These are phyloP conservation scores for Leccinum pachyderme DNA, from an alignment of 1,284 basidiomycete species.

Conservation along the genomic window DNA sequence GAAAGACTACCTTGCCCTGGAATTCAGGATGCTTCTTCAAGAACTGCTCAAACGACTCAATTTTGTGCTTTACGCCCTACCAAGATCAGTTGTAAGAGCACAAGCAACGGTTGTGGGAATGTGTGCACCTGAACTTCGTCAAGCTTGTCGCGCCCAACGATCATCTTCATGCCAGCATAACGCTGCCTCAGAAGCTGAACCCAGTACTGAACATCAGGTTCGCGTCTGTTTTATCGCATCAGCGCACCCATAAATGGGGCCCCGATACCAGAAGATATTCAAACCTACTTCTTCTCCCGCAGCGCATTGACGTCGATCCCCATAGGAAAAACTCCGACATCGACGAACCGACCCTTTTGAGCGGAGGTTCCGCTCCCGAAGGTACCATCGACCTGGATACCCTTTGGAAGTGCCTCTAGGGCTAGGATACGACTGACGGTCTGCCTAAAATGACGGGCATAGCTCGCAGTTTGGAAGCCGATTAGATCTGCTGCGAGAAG, in stretches of 20 bases:
- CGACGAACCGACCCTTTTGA: constrained; percentile 59
- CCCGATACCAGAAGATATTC: constrained; percentile 2
- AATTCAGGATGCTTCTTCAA: constrained; percentile 76
- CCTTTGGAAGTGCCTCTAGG: constrained; percentile 81
- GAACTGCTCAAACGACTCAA: constrained; percentile 83
- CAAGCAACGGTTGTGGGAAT: not conserved
- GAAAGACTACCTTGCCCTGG: constrained; percentile 58
- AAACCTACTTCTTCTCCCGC: constrained; percentile 61
- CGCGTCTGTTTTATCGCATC: constrained; percentile 43
- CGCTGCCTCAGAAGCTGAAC: constrained; percentile 72
- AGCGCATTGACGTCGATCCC: constrained; percentile 80
- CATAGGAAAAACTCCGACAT: constrained; percentile 86
- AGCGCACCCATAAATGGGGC: constrained; percentile 9
- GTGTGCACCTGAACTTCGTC: constrained; percentile 70
- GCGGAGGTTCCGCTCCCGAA: constrained; percentile 16
- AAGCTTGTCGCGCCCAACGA: constrained; percentile 86
- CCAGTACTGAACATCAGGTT: constrained; percentile 82
- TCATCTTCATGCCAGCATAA: constrained; percentile 80
- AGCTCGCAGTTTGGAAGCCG: constrained; percentile 86
- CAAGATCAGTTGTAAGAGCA: not conserved
- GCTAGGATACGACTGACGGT: constrained; percentile 81
- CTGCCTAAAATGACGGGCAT: constrained; percentile 77
- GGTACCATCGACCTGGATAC: constrained; percentile 57
- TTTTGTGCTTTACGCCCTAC: constrained; percentile 77
- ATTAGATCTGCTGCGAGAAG: constrained; percentile 73